A percentile compares a stretch with the other conserved stretches of the same genome.
phyloP scores from a whole-genome alignment of 768 basidiomycete genomes.

The Daedalea quercina region DNA sequence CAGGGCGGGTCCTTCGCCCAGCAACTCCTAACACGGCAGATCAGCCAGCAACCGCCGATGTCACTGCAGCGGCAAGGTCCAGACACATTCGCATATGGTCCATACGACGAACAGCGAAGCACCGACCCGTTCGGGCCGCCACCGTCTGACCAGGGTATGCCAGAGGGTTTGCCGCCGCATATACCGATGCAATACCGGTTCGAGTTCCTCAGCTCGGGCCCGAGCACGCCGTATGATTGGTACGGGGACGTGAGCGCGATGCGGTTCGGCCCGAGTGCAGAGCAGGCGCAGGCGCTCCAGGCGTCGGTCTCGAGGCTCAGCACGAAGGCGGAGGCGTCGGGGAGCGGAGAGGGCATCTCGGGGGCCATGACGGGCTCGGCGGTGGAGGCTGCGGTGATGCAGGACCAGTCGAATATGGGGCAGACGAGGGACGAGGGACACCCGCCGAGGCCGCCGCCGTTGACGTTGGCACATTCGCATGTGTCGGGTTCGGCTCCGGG shows the following conservation, averaged over 20 bases:
- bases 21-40: conserved; percentile 11
- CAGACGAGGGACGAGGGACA: background rate
- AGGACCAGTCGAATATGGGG: background rate
- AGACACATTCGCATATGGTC: background rate
- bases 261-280: background rate
- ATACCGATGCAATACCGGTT: conserved; percentile 31
- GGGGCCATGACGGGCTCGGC: background rate
- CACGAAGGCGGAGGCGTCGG: background rate
- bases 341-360: background rate
- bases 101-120: conserved; percentile 3
- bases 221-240: conserved; percentile 30
- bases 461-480: background rate
- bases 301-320: background rate
- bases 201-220: conserved; percentile 30
- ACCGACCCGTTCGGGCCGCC: background rate
- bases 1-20: conserved; percentile 15
- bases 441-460: background rate
- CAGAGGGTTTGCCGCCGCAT: conserved; percentile 16
- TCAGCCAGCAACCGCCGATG: conserved; percentile 5
- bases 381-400: background rate
- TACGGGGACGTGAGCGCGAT: conserved; percentile 11
- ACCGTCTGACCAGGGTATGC: conserved; percentile 13
- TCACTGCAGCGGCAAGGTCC: background rate
- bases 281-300: background rate
- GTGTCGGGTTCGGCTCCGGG: conserved; percentile 19